phyloP scores from a whole-genome alignment of 164 flowering plant genomes.

The Amborella trichopoda region DNA sequence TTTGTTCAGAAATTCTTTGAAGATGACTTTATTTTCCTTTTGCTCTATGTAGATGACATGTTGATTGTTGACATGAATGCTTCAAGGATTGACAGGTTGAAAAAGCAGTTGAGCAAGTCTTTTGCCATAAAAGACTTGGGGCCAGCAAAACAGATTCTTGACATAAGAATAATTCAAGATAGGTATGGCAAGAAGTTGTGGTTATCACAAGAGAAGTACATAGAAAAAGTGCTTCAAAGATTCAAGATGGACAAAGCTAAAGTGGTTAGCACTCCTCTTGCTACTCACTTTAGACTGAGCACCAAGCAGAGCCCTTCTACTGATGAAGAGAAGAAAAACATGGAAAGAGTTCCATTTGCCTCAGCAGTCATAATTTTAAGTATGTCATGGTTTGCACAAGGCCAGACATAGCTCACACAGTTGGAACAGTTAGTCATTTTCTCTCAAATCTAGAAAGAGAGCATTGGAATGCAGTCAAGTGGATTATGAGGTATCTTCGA shows the following conservation, averaged over 20 bases:
- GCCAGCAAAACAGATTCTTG: not conserved
- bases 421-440: not conserved
- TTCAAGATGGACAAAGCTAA: no score
- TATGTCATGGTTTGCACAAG: not conserved
- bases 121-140: no score
- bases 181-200: not conserved
- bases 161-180: not conserved
- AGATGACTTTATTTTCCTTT: not conserved
- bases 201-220: not conserved
- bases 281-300: no score
- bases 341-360: no score
- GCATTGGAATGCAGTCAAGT: conserved; percentile 1
- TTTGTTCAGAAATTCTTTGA: not conserved
- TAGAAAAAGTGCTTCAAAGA: no score
- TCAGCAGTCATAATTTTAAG: no score
- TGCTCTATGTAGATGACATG: not conserved
- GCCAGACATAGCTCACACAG: not conserved
- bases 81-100: not conserved
- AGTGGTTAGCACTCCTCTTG: no score
- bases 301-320: not conserved
- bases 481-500: not conserved
- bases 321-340: not conserved
- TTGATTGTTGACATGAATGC: not conserved
- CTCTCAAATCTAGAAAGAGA: not conserved
- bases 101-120: not conserved